A percentile compares a stretch with the other conserved stretches of the same genome.
Conservation (phyloP, 2,329 filamentous ascomycete species). For the Zasmidium angulare region DNA sequence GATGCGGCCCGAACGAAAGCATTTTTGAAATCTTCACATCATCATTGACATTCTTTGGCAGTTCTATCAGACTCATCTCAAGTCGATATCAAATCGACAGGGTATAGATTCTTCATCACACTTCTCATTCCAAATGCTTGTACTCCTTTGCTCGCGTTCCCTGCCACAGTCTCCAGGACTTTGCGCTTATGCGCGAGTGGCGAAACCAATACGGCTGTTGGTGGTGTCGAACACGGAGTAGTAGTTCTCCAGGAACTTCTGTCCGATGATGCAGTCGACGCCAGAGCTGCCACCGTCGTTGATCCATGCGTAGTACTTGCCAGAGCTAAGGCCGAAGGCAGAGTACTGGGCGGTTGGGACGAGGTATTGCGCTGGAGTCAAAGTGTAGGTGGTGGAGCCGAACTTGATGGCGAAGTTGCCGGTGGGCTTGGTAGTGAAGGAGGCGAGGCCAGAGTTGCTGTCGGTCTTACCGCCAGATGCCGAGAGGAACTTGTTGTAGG, state of each 20-base stretch:
- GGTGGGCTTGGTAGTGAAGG: constrained; percentile 18
- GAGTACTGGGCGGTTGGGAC: constrained; percentile 18
- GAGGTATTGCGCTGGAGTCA: constrained; percentile 21
- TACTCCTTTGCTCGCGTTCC: not conserved
- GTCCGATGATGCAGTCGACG: constrained; percentile 21
- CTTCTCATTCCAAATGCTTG: not conserved
- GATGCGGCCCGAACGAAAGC: no score
- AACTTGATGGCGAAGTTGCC: constrained; percentile 20
- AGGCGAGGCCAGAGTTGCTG: constrained; percentile 21
- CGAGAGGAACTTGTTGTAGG: constrained; percentile 28
- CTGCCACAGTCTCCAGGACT: not conserved
- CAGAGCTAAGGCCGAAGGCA: constrained; percentile 14
- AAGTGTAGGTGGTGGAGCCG: constrained; percentile 19
- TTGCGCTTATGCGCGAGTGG: constrained; percentile 14
- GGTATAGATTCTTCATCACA: not conserved
- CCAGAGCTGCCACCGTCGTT: constrained; percentile 20
- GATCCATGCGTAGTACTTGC: constrained; percentile 25
- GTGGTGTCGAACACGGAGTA: constrained; percentile 25
- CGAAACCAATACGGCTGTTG: constrained; percentile 21
- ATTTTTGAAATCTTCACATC: not conserved
- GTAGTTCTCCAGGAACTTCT: constrained; percentile 25
- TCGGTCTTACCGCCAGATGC: constrained; percentile 21
- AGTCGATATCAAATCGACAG: not conserved
- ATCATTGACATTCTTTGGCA: not conserved
- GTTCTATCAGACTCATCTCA: not conserved